These are phyloP conservation scores for Phlegmacium glaucopus DNA, from an alignment of 768 basidiomycete genomes.

Conservation along the genomic window DNA sequence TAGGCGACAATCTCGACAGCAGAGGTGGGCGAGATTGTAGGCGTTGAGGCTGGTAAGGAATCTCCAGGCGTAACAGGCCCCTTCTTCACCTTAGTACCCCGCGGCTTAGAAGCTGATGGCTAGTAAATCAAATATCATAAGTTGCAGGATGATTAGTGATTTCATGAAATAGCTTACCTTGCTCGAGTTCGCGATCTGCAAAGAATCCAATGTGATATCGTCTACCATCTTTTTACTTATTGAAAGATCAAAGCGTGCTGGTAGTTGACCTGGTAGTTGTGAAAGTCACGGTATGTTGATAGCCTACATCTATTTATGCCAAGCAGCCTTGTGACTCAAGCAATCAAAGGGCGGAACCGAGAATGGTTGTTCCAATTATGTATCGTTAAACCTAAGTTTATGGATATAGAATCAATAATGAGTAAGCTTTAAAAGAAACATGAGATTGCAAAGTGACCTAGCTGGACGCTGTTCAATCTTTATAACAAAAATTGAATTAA, in stretches of 20 bases:
- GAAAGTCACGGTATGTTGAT: background rate
- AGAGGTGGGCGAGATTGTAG: background rate
- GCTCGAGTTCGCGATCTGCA: background rate
- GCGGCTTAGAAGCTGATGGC: background rate
- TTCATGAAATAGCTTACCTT: background rate
- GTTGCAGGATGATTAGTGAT: background rate
- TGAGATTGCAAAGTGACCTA: too few species aligned
- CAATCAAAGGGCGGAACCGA: too few species aligned
- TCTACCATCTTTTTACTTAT: background rate
- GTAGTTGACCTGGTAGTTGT: background rate
- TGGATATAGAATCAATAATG: too few species aligned
- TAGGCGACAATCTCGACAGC: slow-evolving; percentile 32
- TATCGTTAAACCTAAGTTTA: too few species aligned
- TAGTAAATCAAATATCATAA: background rate
- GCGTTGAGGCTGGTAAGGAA: background rate
- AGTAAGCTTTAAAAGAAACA: too few species aligned
- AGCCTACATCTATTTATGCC: too few species aligned
- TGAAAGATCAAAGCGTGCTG: too few species aligned
- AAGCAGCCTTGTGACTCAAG: too few species aligned
- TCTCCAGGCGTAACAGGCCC: background rate
- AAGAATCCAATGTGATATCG: background rate
- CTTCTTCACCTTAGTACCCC: background rate
- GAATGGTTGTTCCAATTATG: too few species aligned
- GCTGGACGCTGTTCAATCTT: too few species aligned
- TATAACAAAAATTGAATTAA: too few species aligned